Base-by-base conservation (phyloP, 345 rosid genomes). In the Chamaenerion angustifolium region DNA sequence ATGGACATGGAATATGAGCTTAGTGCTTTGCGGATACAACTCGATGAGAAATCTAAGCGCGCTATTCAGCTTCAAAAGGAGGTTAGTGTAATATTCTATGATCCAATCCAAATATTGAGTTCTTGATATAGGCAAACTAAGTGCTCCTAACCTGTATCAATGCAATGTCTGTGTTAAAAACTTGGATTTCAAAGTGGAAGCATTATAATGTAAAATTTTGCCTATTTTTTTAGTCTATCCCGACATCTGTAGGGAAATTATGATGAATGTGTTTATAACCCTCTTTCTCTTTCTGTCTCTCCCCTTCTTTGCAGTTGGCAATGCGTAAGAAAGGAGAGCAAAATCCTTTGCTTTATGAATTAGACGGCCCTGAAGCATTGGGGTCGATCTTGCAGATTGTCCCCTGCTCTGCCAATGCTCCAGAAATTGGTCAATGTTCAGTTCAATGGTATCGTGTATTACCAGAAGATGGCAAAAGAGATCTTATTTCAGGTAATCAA, bases 1-100 rank as follows among this genome's bases (percentile, higher is more conserved):
- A 83, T 81, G 96, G 96, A 83, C 77, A 83, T 87, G 96, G 90
- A 83, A 54, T 76, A 79, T 70, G 96, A 87, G 69, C 79, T 87
- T 55, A 74, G 56, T 49, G 96, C 96, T 56, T 62, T 87, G 43
- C 74, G 96, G 69, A 68, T 57, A 68, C 96, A 83, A 69, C 89
- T 83, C 62, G 81, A 71, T 43, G 85, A 83, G 73, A 87, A 87
- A 71, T 75, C 90, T 27, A 81, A 69, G 57, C 80, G 69, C 56
- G 80, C 81, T 46, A 68, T 81, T 66, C 76, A 61, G 68, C 94
- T 87, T 70, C 80, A 74, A 54, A 83, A 74, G 66, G 79, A 77
- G 90, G 96, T 81, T 55, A 35, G 16, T 45, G 11, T 40, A 3
- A 12, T 13, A 51, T 15, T 40, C n/a, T 52, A 42, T 10, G 37